Evolutionary conservation across 495 filamentous ascomycete species (phyloP).

Genomic region (Podospora pseudoanserina): DNA sequence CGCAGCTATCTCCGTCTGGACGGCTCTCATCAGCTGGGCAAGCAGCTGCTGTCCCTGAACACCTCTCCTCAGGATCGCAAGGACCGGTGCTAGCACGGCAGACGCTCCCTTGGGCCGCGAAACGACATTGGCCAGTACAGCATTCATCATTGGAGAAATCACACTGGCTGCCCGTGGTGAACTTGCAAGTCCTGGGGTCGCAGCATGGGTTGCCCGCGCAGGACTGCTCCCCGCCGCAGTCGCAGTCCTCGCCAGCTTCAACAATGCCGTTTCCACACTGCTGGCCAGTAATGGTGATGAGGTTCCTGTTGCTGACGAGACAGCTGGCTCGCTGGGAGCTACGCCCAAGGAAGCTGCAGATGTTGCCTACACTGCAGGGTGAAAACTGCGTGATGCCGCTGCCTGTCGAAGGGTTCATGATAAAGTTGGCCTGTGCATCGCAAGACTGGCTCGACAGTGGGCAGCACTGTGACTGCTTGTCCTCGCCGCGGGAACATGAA

Average conservation of each 20-base stretch:
- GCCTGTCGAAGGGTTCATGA: conserved; percentile 92
- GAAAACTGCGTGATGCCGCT: conserved; percentile 74
- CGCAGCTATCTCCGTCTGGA: conserved; percentile 67
- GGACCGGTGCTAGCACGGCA: conserved; percentile 73
- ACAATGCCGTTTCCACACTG: conserved; percentile 98
- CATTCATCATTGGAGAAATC: conserved; percentile 91
- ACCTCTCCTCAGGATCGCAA: conserved; percentile 83
- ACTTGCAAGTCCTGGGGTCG: conserved; percentile 83
- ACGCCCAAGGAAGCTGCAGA: conserved; percentile 83
- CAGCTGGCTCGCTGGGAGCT: conserved; percentile 74
- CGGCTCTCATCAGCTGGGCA: conserved; percentile 71
- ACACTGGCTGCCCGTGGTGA: conserved; percentile 70
- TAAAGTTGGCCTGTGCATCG: conserved; percentile 70
- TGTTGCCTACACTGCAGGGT: conserved; percentile 84
- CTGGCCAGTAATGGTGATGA: conserved; percentile 79
- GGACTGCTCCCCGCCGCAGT: conserved; percentile 74
- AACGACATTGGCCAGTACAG: conserved; percentile 71
- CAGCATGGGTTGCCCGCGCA: conserved; percentile 80
- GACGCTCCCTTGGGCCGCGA: conserved; percentile 59
- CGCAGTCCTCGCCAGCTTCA: conserved; percentile 89
- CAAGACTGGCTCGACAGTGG: conserved; percentile 68
- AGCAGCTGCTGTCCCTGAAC: conserved; percentile 64
- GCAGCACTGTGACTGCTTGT: conserved; percentile 76
- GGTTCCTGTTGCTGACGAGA: conserved; percentile 74
- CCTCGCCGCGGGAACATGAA: conserved; percentile 60